Conservation (phyloP, 345 rosid species). For the Heritiera fomes region DNA sequence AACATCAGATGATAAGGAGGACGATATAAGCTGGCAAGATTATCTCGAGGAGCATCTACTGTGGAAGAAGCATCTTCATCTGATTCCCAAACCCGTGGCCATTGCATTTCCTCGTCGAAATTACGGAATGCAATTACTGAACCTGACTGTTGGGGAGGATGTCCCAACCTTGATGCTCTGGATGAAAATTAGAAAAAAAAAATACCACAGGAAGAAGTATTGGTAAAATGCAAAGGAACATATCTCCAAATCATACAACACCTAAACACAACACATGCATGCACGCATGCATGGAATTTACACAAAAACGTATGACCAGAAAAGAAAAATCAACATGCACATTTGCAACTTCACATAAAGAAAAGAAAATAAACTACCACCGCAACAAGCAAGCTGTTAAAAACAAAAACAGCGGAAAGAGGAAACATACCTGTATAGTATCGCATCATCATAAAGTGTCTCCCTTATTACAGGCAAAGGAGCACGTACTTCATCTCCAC, state of each 20-base stretch:
- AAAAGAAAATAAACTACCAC: not conserved
- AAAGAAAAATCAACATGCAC: not conserved
- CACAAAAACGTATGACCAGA: not conserved
- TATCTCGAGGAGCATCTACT: slow-evolving; percentile 66
- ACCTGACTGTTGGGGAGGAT: slow-evolving; percentile 46
- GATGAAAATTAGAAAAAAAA: slow-evolving; percentile 13
- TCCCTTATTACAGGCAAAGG: slow-evolving; percentile 96
- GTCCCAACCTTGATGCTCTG: slow-evolving; percentile 59
- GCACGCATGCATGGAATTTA: not conserved
- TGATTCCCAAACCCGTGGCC: slow-evolving; percentile 86
- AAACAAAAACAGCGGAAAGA: not conserved
- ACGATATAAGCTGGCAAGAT: slow-evolving; percentile 89
- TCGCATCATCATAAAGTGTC: slow-evolving; percentile 81
- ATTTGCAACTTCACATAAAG: not conserved
- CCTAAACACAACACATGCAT: not conserved
- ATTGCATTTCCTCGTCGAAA: slow-evolving; percentile 83
- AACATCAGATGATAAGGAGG: slow-evolving; percentile 91
- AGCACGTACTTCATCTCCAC: slow-evolving; percentile 80
- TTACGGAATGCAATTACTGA: slow-evolving; percentile 84
- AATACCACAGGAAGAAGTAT: not conserved
- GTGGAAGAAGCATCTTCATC: slow-evolving; percentile 59
- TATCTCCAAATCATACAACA: not conserved
- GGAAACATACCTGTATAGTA: slow-evolving; percentile 55
- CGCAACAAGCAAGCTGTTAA: slow-evolving; percentile 3
- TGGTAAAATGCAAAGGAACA: not conserved